These are phyloP conservation scores for Erigeron philadelphicus DNA, from an alignment of 140 eudicot genomes.

Conservation along the genomic window DNA sequence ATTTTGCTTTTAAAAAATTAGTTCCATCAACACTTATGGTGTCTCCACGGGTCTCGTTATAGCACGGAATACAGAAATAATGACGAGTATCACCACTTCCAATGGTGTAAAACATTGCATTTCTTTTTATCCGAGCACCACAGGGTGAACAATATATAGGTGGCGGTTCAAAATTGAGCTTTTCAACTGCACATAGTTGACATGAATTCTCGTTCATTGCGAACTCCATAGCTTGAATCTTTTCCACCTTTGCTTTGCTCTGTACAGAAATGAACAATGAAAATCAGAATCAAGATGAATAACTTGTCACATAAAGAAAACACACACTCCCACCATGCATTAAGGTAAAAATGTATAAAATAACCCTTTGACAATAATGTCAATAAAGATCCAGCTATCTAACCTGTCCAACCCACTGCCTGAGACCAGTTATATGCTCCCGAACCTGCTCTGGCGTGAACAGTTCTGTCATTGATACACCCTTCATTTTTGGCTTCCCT, in stretches of 20 bases:
- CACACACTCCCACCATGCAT: slow-evolving; percentile 11
- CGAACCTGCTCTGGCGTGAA: slow-evolving; percentile 87
- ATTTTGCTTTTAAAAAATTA: slow-evolving; percentile 55
- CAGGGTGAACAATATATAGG: slow-evolving; percentile 86
- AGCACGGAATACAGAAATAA: slow-evolving; percentile 77
- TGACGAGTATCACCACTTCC: slow-evolving; percentile 86
- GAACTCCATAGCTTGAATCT: slow-evolving; percentile 88
- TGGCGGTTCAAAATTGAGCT: slow-evolving; percentile 93
- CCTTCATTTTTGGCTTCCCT: slow-evolving; percentile 83
- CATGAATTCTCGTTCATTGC: slow-evolving; percentile 89
- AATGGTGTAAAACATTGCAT: slow-evolving; percentile 80
- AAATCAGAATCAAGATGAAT: slow-evolving; percentile 8
- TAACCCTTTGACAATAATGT: slow-evolving; percentile 1
- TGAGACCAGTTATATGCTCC: slow-evolving; percentile 80
- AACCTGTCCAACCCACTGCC: slow-evolving; percentile 99
- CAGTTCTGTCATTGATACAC: slow-evolving; percentile 81
- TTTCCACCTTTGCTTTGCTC: slow-evolving; percentile 96
- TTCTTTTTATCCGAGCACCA: slow-evolving; percentile 85
- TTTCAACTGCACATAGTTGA: slow-evolving; percentile 96
- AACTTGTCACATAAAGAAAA: neutral
- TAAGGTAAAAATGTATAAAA: slow-evolving; percentile 4
- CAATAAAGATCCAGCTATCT: slow-evolving; percentile 15
- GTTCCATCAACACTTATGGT: slow-evolving; percentile 65
- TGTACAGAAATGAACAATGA: slow-evolving; percentile 26
- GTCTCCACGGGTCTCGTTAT: slow-evolving; percentile 90